Base-by-base conservation (phyloP, 2,329 filamentous ascomycete species). In the Trichoderma simmonsii region DNA sequence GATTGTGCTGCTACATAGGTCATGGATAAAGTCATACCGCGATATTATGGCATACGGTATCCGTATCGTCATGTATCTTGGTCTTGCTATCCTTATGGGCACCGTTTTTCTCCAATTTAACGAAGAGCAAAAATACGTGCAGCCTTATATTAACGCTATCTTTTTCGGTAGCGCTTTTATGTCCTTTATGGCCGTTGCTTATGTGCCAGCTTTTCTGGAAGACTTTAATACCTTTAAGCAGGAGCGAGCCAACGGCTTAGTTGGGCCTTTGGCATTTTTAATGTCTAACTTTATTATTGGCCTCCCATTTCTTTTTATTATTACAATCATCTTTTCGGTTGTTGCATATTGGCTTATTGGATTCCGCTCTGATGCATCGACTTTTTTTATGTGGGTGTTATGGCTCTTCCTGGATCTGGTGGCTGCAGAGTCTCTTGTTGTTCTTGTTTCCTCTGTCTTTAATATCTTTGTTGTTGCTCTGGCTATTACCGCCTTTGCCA, bases 351-450 rank as follows among this genome's bases (percentile, higher is more conserved):
- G 91, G 91, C 88, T 97, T 1, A 89, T 88, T 64, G 92, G 93
- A 81, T 94, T 96, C 82, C 87, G 87, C 2, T 88, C 91, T 1
- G 87, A 85, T 0, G 90, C 86, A 0, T 73, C 80, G 0, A 90
- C 90, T 3, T 97, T 97, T 83, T 92, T 93, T 81, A 91, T 85
- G 39, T 96, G 90, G 89, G 86, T 94, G 2, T 87, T 95, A 83
- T 97, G 93, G 92, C 86, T 97, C 4, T 96, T 95, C 83, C 87
- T 97, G 21, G 93, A 97, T 78, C 87, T 97, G 0, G 81, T 97
- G 2, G 93, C 93, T 0, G 93, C 93, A 21, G 93, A 96, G 81
- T 92, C 91, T 0, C 88, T 97, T 1, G 93, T 97, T 30, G 92
- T 97, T 3, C 85, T 97, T 39, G 84, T 96, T 28, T 89, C 90